Conservation (phyloP, 2,329 filamentous ascomycete genomes). For the Beauveria bassiana region DNA sequence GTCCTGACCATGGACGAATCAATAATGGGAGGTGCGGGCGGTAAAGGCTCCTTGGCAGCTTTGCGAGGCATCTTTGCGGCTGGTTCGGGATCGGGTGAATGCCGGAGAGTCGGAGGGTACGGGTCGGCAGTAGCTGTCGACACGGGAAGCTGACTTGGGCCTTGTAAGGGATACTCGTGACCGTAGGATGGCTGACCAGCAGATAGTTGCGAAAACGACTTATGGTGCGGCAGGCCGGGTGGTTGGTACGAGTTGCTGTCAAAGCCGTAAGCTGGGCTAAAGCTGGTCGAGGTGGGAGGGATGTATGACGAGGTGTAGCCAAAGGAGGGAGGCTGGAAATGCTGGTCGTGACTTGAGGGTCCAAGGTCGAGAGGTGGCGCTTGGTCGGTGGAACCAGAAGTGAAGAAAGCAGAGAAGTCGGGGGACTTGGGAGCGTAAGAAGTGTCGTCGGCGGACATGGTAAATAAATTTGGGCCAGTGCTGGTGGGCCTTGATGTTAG, state of each 20-base stretch:
- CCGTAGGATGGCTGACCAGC: background rate
- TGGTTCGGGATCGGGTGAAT: slow-evolving; percentile 4
- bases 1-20: slow-evolving; percentile 73
- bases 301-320: slow-evolving; percentile 4
- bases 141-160: background rate
- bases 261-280: background rate
- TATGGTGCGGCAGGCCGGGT: slow-evolving; percentile 11
- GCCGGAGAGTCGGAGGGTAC: background rate
- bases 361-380: slow-evolving; percentile 23
- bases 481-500: slow-evolving; percentile 2
- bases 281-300: slow-evolving; percentile 1
- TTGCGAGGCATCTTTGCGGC: slow-evolving; percentile 27
- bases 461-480: slow-evolving; percentile 10
- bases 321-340: slow-evolving; percentile 18
- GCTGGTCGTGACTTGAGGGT: slow-evolving; percentile 18
- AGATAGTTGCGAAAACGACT: slow-evolving; percentile 4
- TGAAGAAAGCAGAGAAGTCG: slow-evolving; percentile 50
- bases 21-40: slow-evolving; percentile 32
- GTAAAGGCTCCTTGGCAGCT: slow-evolving; percentile 22
- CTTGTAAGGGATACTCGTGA: background rate
- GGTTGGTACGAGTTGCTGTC: slow-evolving; percentile 11
- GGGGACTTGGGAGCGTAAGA: slow-evolving; percentile 51
- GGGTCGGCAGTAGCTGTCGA: slow-evolving; percentile 5
- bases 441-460: slow-evolving; percentile 42
- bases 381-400: slow-evolving; percentile 29